These are phyloP conservation scores for Dryadomyces quercus-mongolicae DNA, from an alignment of 2,329 filamentous ascomycete genomes.

Conservation along the genomic window DNA sequence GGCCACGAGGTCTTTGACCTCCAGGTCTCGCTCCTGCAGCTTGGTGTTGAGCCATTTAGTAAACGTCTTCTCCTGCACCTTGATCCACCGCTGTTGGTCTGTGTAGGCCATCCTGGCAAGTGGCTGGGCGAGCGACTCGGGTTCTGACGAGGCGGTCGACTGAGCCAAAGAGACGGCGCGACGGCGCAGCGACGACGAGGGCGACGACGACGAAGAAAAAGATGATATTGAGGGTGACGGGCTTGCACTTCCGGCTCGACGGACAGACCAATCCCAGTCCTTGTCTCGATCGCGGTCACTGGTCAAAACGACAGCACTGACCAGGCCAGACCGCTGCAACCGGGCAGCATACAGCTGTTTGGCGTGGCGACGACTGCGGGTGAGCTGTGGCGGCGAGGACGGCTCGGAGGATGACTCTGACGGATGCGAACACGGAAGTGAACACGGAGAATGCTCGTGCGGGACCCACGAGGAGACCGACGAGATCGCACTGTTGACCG, in stretches of 20 bases:
- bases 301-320: slow-evolving; percentile 19
- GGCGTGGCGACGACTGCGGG: slow-evolving; percentile 31
- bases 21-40: slow-evolving; percentile 62
- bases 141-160: background rate
- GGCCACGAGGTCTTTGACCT: slow-evolving; percentile 74
- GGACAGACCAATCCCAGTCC: slow-evolving; percentile 9
- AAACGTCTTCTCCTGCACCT: slow-evolving; percentile 96
- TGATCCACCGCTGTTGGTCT: slow-evolving; percentile 57
- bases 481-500: slow-evolving; percentile 15
- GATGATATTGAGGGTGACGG: slow-evolving; percentile 3
- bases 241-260: slow-evolving; percentile 6
- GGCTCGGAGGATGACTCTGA: background rate
- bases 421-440: no score
- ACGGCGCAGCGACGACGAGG: slow-evolving; percentile 3
- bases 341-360: slow-evolving; percentile 37
- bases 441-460: no score
- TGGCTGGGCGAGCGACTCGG: slow-evolving; percentile 27
- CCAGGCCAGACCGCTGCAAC: slow-evolving; percentile 30
- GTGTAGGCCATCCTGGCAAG: slow-evolving; percentile 49
- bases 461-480: slow-evolving; percentile 1
- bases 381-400: slow-evolving; percentile 10
- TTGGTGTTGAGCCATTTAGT: slow-evolving; percentile 99
- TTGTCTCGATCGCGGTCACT: slow-evolving; percentile 7
- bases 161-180: slow-evolving; percentile 8
- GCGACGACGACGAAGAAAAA: background rate